Percentiles rank a stretch among this genome's conserved stretches.
Conservation (phyloP, 2,329 filamentous ascomycete genomes). For the Alternaria alternata region DNA sequence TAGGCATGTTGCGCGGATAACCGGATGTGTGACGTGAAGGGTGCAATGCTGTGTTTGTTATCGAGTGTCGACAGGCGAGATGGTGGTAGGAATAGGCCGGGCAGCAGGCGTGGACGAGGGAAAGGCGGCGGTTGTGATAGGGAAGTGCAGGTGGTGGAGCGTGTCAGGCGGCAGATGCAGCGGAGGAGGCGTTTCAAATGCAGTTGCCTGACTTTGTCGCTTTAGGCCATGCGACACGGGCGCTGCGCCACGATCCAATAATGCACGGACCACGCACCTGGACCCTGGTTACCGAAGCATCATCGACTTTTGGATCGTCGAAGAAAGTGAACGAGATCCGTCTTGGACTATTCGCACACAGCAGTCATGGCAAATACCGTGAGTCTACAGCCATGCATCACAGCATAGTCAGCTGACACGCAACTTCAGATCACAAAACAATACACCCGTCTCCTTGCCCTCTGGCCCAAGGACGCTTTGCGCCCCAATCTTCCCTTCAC, state of each 20-base stretch:
- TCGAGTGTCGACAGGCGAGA: background rate
- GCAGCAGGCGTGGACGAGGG: conserved; percentile 15
- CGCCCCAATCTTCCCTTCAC: conserved; percentile 59
- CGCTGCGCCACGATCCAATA: conserved; percentile 16
- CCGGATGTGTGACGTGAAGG: conserved; percentile 10
- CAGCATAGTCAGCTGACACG: conserved; percentile 4
- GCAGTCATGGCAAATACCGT: conserved; percentile 30
- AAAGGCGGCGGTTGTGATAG: conserved; percentile 14
- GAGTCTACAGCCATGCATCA: background rate
- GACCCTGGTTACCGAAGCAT: conserved; percentile 15
- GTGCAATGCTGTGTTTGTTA: background rate
- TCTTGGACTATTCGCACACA: conserved; percentile 1
- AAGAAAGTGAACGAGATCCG: background rate
- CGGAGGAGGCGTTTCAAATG: conserved; percentile 18
- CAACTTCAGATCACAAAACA: conserved; percentile 52
- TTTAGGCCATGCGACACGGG: conserved; percentile 6
- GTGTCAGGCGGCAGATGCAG: conserved; percentile 20
- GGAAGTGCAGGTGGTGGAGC: conserved; percentile 8
- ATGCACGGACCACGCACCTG: conserved; percentile 1
- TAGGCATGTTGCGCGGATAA: conserved; percentile 51
- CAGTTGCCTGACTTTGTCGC: conserved; percentile 7
- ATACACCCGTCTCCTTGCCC: conserved; percentile 59
- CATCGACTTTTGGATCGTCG: conserved; percentile 16
- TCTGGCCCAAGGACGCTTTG: conserved; percentile 61
- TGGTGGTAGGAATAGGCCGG: background rate